phyloP scores from a whole-genome alignment of 345 rosid species.

The Clausena lansium region DNA sequence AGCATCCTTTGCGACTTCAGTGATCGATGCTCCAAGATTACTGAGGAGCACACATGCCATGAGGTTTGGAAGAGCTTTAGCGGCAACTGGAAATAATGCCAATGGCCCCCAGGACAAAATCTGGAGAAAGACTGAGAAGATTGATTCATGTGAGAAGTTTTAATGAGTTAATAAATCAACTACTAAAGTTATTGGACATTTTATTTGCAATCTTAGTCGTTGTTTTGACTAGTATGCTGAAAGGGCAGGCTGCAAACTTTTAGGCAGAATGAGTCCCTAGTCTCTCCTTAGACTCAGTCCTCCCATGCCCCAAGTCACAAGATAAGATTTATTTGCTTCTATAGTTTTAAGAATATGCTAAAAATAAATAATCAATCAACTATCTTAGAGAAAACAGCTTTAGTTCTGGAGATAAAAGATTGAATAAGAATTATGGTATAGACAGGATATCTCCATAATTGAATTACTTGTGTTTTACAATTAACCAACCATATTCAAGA shows the following conservation, averaged over 20 bases:
- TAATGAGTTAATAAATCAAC: conserved; percentile 3
- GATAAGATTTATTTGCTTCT: background rate
- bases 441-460: background rate
- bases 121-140: conserved; percentile 64
- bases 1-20: conserved; percentile 89
- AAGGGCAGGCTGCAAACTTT: background rate
- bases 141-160: conserved; percentile 5
- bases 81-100: conserved; percentile 56
- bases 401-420: background rate
- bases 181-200: background rate
- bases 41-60: conserved; percentile 64
- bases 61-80: conserved; percentile 62
- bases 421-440: background rate
- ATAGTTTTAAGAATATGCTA: background rate
- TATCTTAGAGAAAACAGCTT: background rate
- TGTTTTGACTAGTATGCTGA: background rate
- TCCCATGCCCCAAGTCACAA: background rate
- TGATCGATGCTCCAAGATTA: conserved; percentile 81
- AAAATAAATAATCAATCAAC: background rate
- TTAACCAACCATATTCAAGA: background rate
- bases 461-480: background rate
- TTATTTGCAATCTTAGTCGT: background rate
- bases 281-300: background rate
- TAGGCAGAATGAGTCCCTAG: too few relatives aligned
- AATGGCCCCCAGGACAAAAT: conserved; percentile 79